These are phyloP conservation scores for Aspergillus funiculosus DNA, from an alignment of 495 filamentous ascomycete genomes.

Conservation along the genomic window DNA sequence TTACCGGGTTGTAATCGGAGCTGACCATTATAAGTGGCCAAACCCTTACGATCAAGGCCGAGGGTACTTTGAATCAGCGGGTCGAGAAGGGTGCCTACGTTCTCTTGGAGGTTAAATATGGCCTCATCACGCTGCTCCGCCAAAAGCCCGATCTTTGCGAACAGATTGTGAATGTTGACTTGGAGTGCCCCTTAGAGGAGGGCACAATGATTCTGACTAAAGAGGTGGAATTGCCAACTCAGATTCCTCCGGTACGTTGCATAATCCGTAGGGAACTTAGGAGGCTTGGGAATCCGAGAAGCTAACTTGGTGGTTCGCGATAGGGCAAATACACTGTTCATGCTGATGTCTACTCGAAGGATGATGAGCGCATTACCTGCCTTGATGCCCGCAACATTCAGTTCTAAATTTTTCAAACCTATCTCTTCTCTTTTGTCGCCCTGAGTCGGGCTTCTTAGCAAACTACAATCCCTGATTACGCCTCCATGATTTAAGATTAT, in stretches of 20 bases:
- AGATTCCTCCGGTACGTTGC: constrained; percentile 78
- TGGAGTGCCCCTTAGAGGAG: constrained; percentile 79
- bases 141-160: constrained; percentile 79
- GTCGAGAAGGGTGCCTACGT: constrained; percentile 76
- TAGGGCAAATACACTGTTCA: constrained; percentile 86
- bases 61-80: constrained; percentile 59
- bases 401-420: constrained; percentile 21
- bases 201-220: constrained; percentile 69
- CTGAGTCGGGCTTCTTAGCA: too few relatives aligned
- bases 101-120: constrained; percentile 83
- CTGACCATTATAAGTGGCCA: constrained; percentile 55
- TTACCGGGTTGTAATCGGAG: not conserved
- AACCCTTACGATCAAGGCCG: constrained; percentile 71
- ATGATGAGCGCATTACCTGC: constrained; percentile 72
- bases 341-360: constrained; percentile 72
- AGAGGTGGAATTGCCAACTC: constrained; percentile 73
- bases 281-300: not conserved
- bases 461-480: not conserved
- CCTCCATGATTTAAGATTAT: not conserved
- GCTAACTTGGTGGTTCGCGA: constrained; percentile 8
- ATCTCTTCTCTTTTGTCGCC: not conserved
- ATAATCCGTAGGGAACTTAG: not conserved
- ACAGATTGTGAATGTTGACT: constrained; percentile 76
- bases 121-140: constrained; percentile 76
- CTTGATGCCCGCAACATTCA: constrained; percentile 54